Conservation (phyloP, 78 protist genomes). For the Planoprotostelium fungivorum region DNA sequence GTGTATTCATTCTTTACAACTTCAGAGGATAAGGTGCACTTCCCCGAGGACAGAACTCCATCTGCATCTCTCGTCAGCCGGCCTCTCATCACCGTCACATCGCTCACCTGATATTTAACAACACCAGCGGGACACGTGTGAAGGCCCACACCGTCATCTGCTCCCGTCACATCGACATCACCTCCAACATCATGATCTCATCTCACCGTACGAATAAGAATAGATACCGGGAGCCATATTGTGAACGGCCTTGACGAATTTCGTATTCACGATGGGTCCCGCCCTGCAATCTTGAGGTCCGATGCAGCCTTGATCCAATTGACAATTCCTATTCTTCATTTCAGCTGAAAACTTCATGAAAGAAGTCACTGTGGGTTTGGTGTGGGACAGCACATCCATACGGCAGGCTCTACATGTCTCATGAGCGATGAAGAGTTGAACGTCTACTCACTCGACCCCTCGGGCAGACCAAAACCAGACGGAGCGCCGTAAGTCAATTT, state of each 20-base stretch:
- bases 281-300: background rate
- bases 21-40: too few relatives aligned
- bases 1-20: too few relatives aligned
- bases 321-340: background rate
- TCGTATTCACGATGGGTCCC: background rate
- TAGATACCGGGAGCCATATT: background rate
- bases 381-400: background rate
- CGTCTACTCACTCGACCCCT: background rate
- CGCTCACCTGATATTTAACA: background rate
- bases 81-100: too few relatives aligned
- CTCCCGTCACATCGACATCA: background rate
- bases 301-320: background rate
- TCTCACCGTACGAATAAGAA: background rate
- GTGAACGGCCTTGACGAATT: background rate
- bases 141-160: background rate
- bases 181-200: too few relatives aligned
- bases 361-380: too few relatives aligned
- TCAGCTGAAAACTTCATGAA: too few relatives aligned
- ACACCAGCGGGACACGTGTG: background rate
- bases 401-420: background rate
- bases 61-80: too few relatives aligned
- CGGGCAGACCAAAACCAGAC: background rate
- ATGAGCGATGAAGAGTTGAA: background rate
- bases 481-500: background rate
- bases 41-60: too few relatives aligned